Evolutionary conservation across 352 stramenopile genomes (phyloP).

Genomic region (Globisporangium canariense): DNA sequence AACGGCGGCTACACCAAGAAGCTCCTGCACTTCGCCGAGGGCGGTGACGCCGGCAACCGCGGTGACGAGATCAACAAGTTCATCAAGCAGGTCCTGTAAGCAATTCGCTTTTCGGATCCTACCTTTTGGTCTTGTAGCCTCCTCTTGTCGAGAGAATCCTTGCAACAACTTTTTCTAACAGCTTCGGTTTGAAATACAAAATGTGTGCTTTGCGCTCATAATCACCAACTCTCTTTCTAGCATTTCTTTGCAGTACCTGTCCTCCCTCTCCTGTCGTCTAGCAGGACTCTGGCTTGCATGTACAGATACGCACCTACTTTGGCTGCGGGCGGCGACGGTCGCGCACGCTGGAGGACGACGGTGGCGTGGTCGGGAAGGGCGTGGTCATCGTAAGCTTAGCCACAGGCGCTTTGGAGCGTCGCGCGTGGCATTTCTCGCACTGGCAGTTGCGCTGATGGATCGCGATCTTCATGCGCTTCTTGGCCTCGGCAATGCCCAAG

Average conservation of each 20-base stretch:
- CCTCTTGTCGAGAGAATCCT: not conserved
- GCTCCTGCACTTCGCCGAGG: slow-evolving; percentile 93
- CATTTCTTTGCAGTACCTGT: not conserved
- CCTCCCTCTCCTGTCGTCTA: not conserved
- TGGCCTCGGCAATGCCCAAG: slow-evolving; percentile 75
- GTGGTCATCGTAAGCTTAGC: slow-evolving; percentile 28
- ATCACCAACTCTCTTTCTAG: not conserved
- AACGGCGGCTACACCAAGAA: slow-evolving; percentile 95
- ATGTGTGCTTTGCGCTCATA: slow-evolving; percentile 6
- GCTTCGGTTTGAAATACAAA: slow-evolving; percentile 30
- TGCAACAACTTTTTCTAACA: slow-evolving; percentile 2
- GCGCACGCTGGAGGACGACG: slow-evolving; percentile 27
- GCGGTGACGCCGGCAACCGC: slow-evolving; percentile 91
- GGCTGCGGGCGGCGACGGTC: slow-evolving; percentile 38
- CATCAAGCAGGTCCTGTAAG: slow-evolving; percentile 93
- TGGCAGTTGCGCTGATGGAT: slow-evolving; percentile 83
- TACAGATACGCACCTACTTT: not conserved
- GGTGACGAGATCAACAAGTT: slow-evolving; percentile 93
- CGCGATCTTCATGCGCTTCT: slow-evolving; percentile 80
- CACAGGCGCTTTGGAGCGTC: slow-evolving; percentile 40
- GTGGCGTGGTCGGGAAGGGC: slow-evolving; percentile 44
- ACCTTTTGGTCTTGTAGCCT: slow-evolving; percentile 1
- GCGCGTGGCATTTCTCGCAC: slow-evolving; percentile 70
- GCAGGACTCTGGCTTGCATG: not conserved
- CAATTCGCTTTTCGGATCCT: slow-evolving; percentile 4